phyloP scores from a whole-genome alignment of 2,329 filamentous ascomycete genomes.

The Pseudocercospora vitis region DNA sequence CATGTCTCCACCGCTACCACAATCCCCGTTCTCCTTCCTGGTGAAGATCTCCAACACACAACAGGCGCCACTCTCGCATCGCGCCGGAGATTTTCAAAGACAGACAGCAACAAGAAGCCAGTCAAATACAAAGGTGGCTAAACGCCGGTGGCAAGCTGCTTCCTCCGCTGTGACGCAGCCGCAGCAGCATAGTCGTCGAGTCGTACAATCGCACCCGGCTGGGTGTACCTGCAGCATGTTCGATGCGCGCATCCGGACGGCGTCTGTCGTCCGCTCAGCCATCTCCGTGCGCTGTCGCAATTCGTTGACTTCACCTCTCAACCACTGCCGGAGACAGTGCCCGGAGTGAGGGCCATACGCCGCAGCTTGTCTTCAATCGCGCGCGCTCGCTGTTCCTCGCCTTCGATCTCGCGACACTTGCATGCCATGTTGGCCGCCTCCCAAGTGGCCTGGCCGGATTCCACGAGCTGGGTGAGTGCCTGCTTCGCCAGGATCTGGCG shows the following conservation, averaged over 20 bases:
- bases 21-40: neutral
- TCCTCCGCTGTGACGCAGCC: neutral
- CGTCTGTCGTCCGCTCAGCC: constrained; percentile 9
- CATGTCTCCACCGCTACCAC: neutral
- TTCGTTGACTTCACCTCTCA: neutral
- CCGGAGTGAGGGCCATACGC: constrained; percentile 6
- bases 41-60: constrained; percentile 3
- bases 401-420: constrained; percentile 13
- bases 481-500: constrained; percentile 11
- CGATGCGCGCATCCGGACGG: constrained; percentile 1
- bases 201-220: neutral
- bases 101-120: neutral
- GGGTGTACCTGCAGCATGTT: constrained; percentile 13
- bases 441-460: constrained; percentile 17
- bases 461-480: constrained; percentile 11
- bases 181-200: constrained; percentile 8
- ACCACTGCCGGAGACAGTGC: neutral
- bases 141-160: neutral
- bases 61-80: constrained; percentile 4
- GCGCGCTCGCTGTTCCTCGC: constrained; percentile 8
- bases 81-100: constrained; percentile 5
- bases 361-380: constrained; percentile 12
- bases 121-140: constrained; percentile 5
- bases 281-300: neutral
- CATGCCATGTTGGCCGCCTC: constrained; percentile 18